A percentile compares a stretch with the other conserved stretches of the same genome.
phyloP scores from a whole-genome alignment of 176 grass and related monocot species.

The Aegilops longissima region DNA sequence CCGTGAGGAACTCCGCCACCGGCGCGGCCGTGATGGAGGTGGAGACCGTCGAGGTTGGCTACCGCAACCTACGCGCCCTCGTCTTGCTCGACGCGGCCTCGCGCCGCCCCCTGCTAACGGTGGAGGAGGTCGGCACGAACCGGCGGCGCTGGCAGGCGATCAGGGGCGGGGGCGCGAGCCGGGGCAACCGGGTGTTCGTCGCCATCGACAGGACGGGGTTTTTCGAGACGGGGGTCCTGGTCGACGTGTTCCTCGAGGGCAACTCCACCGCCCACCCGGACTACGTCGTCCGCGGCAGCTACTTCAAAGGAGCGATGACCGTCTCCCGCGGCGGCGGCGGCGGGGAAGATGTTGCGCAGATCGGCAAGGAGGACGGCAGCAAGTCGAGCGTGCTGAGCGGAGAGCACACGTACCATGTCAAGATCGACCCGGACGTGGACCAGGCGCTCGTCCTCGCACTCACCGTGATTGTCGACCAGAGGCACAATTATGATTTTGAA shows the following conservation, averaged over 20 bases:
- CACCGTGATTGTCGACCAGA: constrained; percentile 47
- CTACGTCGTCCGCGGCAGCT: constrained; percentile 47
- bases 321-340: constrained; percentile 21
- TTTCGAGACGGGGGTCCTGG: constrained; percentile 16
- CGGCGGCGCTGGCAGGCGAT: constrained; percentile 33
- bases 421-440: constrained; percentile 36
- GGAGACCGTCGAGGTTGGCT: constrained; percentile 31
- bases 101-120: constrained; percentile 32
- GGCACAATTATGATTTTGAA: background rate
- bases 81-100: constrained; percentile 33
- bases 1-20: constrained; percentile 38
- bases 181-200: constrained; percentile 35
- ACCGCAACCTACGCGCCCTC: constrained; percentile 20
- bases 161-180: constrained; percentile 37
- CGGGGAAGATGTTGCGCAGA: constrained; percentile 24
- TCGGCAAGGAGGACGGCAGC: background rate
- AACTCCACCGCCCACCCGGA: constrained; percentile 30
- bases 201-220: constrained; percentile 20
- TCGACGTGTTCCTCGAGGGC: constrained; percentile 44
- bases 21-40: constrained; percentile 36
- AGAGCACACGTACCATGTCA: constrained; percentile 35
- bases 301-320: constrained; percentile 11
- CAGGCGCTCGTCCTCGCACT: constrained; percentile 47
- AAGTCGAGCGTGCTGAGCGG: background rate
- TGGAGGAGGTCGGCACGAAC: constrained; percentile 8